Base-by-base conservation (phyloP, 2,329 filamentous ascomycete genomes). In the Sclerotinia spermophila region DNA sequence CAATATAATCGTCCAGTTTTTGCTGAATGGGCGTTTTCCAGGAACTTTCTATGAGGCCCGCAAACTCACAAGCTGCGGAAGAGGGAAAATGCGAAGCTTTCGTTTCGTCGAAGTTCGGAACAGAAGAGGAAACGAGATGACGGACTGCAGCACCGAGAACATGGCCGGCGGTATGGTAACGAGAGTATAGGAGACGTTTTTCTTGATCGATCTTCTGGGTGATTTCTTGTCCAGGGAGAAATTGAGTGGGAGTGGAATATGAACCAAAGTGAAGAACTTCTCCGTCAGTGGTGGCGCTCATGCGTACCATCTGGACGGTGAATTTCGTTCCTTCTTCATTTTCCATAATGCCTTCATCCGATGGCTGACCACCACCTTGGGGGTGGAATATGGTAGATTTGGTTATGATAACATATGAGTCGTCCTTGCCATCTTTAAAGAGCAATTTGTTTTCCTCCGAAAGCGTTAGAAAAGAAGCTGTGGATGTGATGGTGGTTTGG, bases 21-120 rank as follows among this genome's bases (percentile, higher is more conserved):
- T 77, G 75, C 79, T 94, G 90, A 56, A 94, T 92, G 0, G 81
- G 77, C 0, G 82, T 84, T 76, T 89, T 90, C 82, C 84, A 87
- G 72, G 85, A 86, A 0, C 86, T 87, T 1, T 89, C 87, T 40
- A 94, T 92, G 3, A 85, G 76, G 1, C 91, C 91, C 53, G 83
- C 81, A 74, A 93, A 93, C 77, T 93, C 90, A 74, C 88, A 90
- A 0, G 85, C 84, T 1, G 91, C 89, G 0, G 86, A 85, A 74
- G 88, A 88, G 0, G 91, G 91, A 74, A 89, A 90, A 77, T 94
- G 91, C 5, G 86, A 89, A 0, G 91, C 91, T 79, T 93, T 94
- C 19, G 88, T 81, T 77, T 93, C 91, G 87, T 85, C 71, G 90
- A 88, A 33, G 81, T 82, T 0, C 80, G 80, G 79, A 67, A 87